Base-by-base conservation (phyloP, 2,329 filamentous ascomycete species). In the Fusarium papillatum region DNA sequence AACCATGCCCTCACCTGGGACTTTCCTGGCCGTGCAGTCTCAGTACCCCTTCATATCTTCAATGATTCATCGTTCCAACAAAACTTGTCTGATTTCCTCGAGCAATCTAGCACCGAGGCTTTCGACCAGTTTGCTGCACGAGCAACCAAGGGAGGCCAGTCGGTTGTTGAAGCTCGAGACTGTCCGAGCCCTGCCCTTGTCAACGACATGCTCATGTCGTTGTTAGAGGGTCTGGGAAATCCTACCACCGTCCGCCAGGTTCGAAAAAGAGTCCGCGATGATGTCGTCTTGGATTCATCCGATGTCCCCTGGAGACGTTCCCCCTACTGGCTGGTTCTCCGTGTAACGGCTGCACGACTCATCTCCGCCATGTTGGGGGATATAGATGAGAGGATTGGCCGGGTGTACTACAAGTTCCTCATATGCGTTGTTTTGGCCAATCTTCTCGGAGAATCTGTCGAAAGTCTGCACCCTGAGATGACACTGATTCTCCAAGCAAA, bases 211-310 rank as follows among this genome's bases (percentile, higher is more conserved):
- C 84, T 94, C 11, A 89, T 93, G 82, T 87, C 90, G 0, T 79
- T 94, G 0, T 81, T 95, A 0, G 88, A 91, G 76, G 88, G 86
- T 0, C 84, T 89, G 9, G 92, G 92, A 0, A 67, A 78, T 0
- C 74, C 83, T 0, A 69, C 84, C 0, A 66, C 81, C 1, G 82
- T 87, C 0, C 74, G 82, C 0, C 29, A 84, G 0, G 78, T 93
- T 2, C 83, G 84, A 0, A 95, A 95, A 78, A 85, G 88, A 3
- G 87, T 94, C 0, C 86, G 90, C 0, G 93, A 94, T 62, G 91
- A 93, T n/a, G 88, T 93, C 0, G 86, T 85, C 16, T 87, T 90
- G 79, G 78, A 82, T 1, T 79, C 87, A 1, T 84, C 86, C 0
- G 81, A 86, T 1, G 79, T 85, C 0, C 92, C 92, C 0, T 95